phyloP scores from a whole-genome alignment of 2,329 filamentous ascomycete species.

The Xylariaceae sp. region DNA sequence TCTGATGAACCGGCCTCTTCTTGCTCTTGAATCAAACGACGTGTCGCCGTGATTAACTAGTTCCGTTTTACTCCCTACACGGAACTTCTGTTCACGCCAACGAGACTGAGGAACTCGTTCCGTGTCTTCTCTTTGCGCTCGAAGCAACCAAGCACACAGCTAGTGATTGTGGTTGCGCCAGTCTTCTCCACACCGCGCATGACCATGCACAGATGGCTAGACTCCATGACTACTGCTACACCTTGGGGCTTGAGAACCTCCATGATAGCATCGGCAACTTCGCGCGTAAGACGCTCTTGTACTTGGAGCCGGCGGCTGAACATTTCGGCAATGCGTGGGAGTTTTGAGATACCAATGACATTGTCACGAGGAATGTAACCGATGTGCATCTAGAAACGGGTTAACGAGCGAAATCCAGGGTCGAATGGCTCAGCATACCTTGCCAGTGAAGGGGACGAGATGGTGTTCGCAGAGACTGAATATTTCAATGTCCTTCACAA shows the following conservation, averaged over 20 bases:
- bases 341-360: slow-evolving; percentile 88
- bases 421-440: slow-evolving; percentile 50
- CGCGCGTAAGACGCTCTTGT: slow-evolving; percentile 91
- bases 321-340: slow-evolving; percentile 95
- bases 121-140: slow-evolving; percentile 87
- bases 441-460: slow-evolving; percentile 91
- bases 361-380: slow-evolving; percentile 91
- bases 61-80: slow-evolving; percentile 13
- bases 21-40: slow-evolving; percentile 9
- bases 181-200: slow-evolving; percentile 98
- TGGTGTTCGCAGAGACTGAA: slow-evolving; percentile 96
- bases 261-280: slow-evolving; percentile 89
- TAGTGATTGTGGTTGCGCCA: slow-evolving; percentile 80
- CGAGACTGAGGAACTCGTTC: slow-evolving; percentile 87
- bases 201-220: slow-evolving; percentile 94
- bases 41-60: not conserved
- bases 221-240: slow-evolving; percentile 96
- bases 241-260: slow-evolving; percentile 91
- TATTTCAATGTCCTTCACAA: slow-evolving; percentile 95
- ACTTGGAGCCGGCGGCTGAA: slow-evolving; percentile 90
- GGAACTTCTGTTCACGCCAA: slow-evolving; percentile 50
- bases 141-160: slow-evolving; percentile 96
- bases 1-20: slow-evolving; percentile 20
- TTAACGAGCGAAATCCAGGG: not conserved
- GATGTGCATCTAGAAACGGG: slow-evolving; percentile 76